A percentile compares a stretch with the other conserved stretches of the same genome.
Conservation (phyloP, 768 basidiomycete genomes). For the Boletus huronensis region DNA sequence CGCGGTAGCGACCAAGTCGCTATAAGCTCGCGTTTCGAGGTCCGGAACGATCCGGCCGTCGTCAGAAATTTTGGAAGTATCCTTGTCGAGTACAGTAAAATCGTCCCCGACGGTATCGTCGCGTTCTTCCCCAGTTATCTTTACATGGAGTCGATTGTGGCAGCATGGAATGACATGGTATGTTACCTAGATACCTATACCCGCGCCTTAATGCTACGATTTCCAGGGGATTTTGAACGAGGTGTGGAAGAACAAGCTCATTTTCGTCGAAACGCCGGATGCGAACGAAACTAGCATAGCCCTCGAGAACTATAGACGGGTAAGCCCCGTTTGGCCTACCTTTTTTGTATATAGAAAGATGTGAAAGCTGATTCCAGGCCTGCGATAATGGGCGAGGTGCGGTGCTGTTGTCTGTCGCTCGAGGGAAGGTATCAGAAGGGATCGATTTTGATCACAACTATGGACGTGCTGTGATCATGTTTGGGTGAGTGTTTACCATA, state of each 20-base stretch:
- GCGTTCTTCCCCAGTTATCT: constrained; percentile 99
- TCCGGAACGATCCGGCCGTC: constrained; percentile 97
- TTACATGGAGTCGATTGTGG: constrained; percentile 99
- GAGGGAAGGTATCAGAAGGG: constrained; percentile 99
- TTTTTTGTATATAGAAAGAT: neutral
- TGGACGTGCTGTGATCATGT: constrained; percentile 98
- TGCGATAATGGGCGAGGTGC: constrained; percentile 99
- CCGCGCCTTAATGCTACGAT: neutral
- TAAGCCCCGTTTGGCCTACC: constrained; percentile 31
- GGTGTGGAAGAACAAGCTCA: constrained; percentile 99
- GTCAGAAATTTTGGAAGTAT: constrained; percentile 99
- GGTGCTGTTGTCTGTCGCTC: constrained; percentile 92
- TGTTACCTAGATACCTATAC: constrained; percentile 23
- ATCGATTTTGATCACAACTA: constrained; percentile 99
- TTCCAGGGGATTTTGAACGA: constrained; percentile 93
- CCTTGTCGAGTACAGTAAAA: constrained; percentile 95
- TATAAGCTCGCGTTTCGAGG: constrained; percentile 97
- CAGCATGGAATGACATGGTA: constrained; percentile 99
- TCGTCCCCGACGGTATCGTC: constrained; percentile 97
- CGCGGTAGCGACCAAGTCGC: constrained; percentile 98
- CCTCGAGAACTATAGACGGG: constrained; percentile 93
- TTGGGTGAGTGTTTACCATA: constrained; percentile 61
- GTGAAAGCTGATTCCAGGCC: constrained; percentile 49
- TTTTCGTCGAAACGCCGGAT: constrained; percentile 99
- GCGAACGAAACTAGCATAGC: constrained; percentile 99